Evolutionary conservation across 2,329 filamentous ascomycete genomes (phyloP), one percentile per base, ranked within the genome.

Genomic region (Ophiostoma tasmaniense): DNA sequence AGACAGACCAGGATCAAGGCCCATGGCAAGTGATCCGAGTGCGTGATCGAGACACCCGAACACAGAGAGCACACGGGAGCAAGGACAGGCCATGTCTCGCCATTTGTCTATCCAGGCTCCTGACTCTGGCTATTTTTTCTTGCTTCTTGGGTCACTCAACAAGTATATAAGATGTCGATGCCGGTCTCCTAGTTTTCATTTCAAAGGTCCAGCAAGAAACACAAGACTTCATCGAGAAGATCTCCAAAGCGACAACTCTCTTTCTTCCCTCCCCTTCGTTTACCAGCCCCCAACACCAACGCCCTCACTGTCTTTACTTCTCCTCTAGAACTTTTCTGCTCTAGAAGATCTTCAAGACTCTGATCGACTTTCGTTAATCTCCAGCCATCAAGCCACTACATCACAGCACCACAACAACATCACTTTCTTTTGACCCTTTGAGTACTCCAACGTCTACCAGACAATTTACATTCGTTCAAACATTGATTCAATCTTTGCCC

Each of bases 21-120:
- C 55, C 25, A 61, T 61, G 55, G 55, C 55, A 61, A 30, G 55
- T 17, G 55, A 30, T 61, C 55, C 55, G 55, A 30, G 55, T 61
- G 55, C 55, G 55, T 30, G 25, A 61, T 61, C 25, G 55, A 30
- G 55, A 61, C 55, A 61, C 13, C 55, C 50, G 22, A 61, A 28
- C 55, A 61, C 55, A 30, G 55, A 61, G 55, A 0, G 30, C 11
- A 30, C 17, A 45, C 17, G 2, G 20, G 55, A 61, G 22, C 1
- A 30, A 61, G 25, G 20, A 25, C 55, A 61, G 25, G 25, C 25
- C 55, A 55, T 55, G 22, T 14, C 22, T 30, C 17, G 13, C 25
- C 13, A 25, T 6, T 25, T 55, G 11, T 5, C 17, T 25, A 55
- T 13, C 2, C 50, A 55, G 7, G n/a, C 50, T 55, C 50, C 11